Conservation (phyloP, 1,139 yeast genomes). For the Kodamaea anthophila region DNA sequence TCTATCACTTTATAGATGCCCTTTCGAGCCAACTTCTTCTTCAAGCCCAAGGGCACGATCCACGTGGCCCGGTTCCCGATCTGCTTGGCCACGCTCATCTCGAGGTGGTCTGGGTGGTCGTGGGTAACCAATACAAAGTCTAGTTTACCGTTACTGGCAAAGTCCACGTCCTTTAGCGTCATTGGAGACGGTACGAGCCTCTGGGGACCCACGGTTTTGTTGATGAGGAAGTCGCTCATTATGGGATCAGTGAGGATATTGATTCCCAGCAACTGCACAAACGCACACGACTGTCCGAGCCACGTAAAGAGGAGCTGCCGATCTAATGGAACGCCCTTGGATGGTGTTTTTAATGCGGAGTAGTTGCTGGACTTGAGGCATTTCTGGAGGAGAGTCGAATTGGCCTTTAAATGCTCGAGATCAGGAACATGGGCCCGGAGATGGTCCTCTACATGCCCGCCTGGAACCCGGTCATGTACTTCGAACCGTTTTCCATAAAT, state of each 20-base stretch:
- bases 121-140: conserved; percentile 80
- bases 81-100: conserved; percentile 48
- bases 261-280: conserved; percentile 63
- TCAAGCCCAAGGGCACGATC: conserved; percentile 83
- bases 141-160: conserved; percentile 41
- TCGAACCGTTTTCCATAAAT: conserved; percentile 56
- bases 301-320: conserved; percentile 69
- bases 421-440: conserved; percentile 60
- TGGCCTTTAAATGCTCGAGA: conserved; percentile 36
- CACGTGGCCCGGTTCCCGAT: conserved; percentile 63
- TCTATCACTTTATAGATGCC: conserved; percentile 59
- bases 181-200: conserved; percentile 73
- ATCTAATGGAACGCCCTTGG: conserved; percentile 21
- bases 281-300: conserved; percentile 89
- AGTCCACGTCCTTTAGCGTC: conserved; percentile 52
- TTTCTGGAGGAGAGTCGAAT: conserved; percentile 24
- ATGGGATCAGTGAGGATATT: conserved; percentile 83
- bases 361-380: conserved; percentile 22
- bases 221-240: conserved; percentile 62
- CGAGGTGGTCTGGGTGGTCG: conserved; percentile 93
- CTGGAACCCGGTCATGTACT: conserved; percentile 39
- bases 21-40: conserved; percentile 47
- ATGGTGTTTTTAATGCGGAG: conserved; percentile 5
- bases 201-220: conserved; percentile 68
- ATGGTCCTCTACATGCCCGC: conserved; percentile 43